A percentile compares a stretch with the other conserved stretches of the same genome.
Evolutionary conservation across 106 monocot genomes (phyloP).

Genomic region (Platanthera guangdongensis): DNA sequence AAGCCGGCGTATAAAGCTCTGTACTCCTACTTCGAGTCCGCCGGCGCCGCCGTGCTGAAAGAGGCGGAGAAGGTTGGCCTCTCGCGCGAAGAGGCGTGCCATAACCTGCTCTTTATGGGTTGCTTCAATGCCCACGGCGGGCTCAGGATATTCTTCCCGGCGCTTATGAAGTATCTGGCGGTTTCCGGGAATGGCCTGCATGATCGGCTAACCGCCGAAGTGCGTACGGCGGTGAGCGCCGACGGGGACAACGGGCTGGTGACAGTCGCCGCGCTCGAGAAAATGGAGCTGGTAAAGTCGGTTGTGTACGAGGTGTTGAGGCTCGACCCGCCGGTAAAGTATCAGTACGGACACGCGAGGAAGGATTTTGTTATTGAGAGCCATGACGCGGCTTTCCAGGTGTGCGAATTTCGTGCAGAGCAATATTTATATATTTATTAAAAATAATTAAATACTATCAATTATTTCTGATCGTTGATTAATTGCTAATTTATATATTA

Average conservation of each 20-base stretch:
- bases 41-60: conserved; percentile 15
- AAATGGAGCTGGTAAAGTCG: conserved; percentile 37
- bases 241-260: conserved; percentile 16
- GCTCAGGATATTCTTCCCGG: conserved; percentile 27
- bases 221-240: conserved; percentile 13
- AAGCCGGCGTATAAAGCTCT: conserved; percentile 24
- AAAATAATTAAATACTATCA: no score
- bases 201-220: conserved; percentile 22
- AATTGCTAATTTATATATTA: no score
- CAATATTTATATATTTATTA: no score
- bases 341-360: conserved; percentile 44
- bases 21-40: conserved; percentile 32
- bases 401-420: no score
- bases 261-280: conserved; percentile 28
- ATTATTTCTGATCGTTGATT: no score
- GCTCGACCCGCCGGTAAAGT: conserved; percentile 43
- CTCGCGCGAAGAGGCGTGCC: conserved; percentile 36
- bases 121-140: conserved; percentile 47
- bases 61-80: conserved; percentile 22
- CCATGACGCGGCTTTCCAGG: conserved; percentile 37
- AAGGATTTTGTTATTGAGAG: conserved; percentile 34
- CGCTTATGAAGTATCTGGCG: conserved; percentile 25
- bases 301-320: conserved; percentile 47
- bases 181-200: conserved; percentile 14
- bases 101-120: conserved; percentile 43